Base-by-base conservation (phyloP, 2,329 filamentous ascomycete species). In the Aspergillus cejpii region DNA sequence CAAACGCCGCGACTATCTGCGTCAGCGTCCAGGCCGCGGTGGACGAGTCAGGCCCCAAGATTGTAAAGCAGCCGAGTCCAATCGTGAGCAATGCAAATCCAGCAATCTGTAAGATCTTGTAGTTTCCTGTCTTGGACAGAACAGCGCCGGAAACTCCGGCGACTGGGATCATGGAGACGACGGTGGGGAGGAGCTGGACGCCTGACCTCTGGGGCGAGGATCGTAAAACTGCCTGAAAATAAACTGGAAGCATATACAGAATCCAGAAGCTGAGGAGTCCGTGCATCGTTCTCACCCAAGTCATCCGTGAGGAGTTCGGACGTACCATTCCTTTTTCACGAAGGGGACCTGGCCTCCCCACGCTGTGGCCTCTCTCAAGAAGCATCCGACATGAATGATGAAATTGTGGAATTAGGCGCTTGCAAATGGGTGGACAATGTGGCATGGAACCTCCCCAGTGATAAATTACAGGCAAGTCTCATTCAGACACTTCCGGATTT, bases 21-120 rank as follows among this genome's bases (percentile, higher is more conserved):
- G 73, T 67, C 33, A 65, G 54, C 1, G 72, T 65, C 71, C 72
- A 76, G 2, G 45, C 55, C 0, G 55, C 67, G 0, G 65, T 64
- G 2, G 57, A 56, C 0, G 73, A 69, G 10, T 62, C 47, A 1
- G 56, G 42, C 31, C 67, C 62, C 8, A 74, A 65, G 0, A 74
- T 37, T 1, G 64, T 60, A 2, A 74, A 64, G 0, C 74, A 52
- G 0, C 74, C 75, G 0, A 68, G 49, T 0, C 71, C 71, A 0
- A 72, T n/a, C 0, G 63, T 62, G n/a, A 65, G 60, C 1, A 74
- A 34, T 0, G 62, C 53, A 46, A 67, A 70, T 3, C 65, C 70
- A 0, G 51, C 41, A 5, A 69, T 21, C 39, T 72, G 71, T 0
- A 73, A 33, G 17, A 3, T 26, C 39, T 2, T 59, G 43, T 65